These are phyloP conservation scores for Cymodocea nodosa DNA, from an alignment of 116 monocot genomes.

Conservation along the genomic window DNA sequence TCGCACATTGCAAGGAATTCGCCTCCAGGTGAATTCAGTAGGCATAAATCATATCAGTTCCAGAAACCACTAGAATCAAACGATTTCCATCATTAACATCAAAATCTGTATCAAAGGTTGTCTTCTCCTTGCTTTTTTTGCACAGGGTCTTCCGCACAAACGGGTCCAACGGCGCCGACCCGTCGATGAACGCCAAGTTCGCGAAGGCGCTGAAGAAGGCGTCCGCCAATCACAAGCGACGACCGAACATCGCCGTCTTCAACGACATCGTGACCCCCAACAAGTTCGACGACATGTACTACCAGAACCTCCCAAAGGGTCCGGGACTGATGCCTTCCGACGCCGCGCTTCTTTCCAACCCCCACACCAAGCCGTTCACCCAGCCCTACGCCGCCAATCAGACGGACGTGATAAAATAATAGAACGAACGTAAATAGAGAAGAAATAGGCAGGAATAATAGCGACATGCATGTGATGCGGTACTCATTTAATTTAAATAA, in stretches of 20 bases:
- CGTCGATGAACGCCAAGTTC: conserved; percentile 27
- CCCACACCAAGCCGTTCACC: conserved; percentile 29
- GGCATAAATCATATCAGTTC: too few relatives aligned
- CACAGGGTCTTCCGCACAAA: conserved; percentile 16
- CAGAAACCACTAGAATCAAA: too few relatives aligned
- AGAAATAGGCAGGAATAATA: too few relatives aligned
- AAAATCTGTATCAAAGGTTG: too few relatives aligned
- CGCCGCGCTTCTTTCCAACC: conserved; percentile 22
- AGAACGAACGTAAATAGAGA: too few relatives aligned
- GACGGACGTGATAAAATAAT: too few relatives aligned
- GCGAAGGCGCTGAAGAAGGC: conserved; percentile 28
- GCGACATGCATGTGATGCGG: too few relatives aligned
- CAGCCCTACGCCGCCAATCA: conserved; percentile 37
- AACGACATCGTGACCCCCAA: conserved; percentile 57
- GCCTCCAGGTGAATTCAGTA: conserved; percentile 2
- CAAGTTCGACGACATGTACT: conserved; percentile 65
- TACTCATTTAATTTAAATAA: too few relatives aligned
- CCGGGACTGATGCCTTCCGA: conserved; percentile 39
- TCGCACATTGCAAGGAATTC: conserved; percentile 58
- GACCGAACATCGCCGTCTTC: conserved; percentile 39
- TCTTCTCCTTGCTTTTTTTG: too few relatives aligned
- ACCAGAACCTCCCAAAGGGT: conserved; percentile 30
- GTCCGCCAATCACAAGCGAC: conserved; percentile 25
- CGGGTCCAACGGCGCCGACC: conserved; percentile 9
- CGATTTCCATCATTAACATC: too few relatives aligned